Evolutionary conservation across 2,329 filamentous ascomycete species (phyloP).

Genomic region (Claviceps sp.): DNA sequence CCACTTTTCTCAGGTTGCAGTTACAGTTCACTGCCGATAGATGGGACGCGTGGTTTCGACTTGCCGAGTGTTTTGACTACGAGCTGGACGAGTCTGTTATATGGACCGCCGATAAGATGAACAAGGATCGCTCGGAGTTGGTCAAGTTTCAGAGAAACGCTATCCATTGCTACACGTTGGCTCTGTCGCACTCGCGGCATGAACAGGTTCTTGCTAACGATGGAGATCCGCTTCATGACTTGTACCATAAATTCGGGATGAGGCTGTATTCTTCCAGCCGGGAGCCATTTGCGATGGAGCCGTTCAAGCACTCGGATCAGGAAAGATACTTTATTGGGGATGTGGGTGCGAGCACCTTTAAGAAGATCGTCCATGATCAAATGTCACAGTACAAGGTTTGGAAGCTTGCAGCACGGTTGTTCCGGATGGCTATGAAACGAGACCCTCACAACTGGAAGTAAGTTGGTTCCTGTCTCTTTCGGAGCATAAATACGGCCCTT

Average conservation of each 20-base stretch:
- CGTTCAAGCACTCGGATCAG: conserved; percentile 42
- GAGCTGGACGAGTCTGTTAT: conserved; percentile 78
- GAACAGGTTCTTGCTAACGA: conserved; percentile 30
- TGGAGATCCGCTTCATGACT: conserved; percentile 40
- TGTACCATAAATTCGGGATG: conserved; percentile 49
- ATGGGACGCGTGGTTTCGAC: conserved; percentile 85
- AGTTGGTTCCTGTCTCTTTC: conserved; percentile 12
- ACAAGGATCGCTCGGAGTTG: conserved; percentile 64
- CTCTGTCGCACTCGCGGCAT: conserved; percentile 40
- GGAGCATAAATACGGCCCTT: background rate
- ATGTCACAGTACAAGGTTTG: conserved; percentile 48
- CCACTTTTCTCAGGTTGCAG: conserved; percentile 68
- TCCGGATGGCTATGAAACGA: conserved; percentile 40
- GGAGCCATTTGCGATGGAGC: conserved; percentile 50
- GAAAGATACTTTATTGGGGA: conserved; percentile 43
- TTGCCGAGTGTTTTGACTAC: conserved; percentile 77
- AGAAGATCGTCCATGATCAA: conserved; percentile 37
- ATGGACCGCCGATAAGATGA: conserved; percentile 85
- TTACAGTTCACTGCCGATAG: conserved; percentile 68
- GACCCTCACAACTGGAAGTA: conserved; percentile 45
- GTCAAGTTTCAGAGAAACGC: conserved; percentile 64
- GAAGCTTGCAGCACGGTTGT: conserved; percentile 45
- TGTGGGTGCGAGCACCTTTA: conserved; percentile 36
- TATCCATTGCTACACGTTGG: conserved; percentile 65
- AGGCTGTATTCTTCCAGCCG: conserved; percentile 48